Evolutionary conservation across 1,139 yeast genomes (phyloP).

Genomic region (Geotrichum europaeum): DNA sequence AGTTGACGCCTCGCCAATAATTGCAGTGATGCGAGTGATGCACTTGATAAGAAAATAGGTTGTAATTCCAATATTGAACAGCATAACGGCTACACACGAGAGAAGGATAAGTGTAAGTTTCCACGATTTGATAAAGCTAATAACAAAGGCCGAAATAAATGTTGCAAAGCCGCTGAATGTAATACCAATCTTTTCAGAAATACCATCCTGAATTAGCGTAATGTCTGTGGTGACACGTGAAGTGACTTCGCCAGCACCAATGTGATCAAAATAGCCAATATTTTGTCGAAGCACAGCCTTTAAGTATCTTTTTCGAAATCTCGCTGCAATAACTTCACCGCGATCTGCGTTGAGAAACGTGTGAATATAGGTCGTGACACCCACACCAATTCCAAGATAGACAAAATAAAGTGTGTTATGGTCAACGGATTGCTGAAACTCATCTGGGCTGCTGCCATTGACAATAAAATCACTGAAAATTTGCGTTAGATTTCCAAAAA

Average conservation of each 20-base stretch:
- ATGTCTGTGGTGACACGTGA: slow-evolving; percentile 42
- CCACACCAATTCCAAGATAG: slow-evolving; percentile 38
- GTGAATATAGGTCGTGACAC: slow-evolving; percentile 31
- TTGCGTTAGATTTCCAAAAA: slow-evolving; percentile 38
- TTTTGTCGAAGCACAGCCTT: slow-evolving; percentile 39
- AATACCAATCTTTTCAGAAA: slow-evolving; percentile 41
- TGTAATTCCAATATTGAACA: slow-evolving; percentile 29
- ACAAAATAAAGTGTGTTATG: slow-evolving; percentile 36
- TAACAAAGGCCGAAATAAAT: slow-evolving; percentile 38
- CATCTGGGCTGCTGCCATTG: slow-evolving; percentile 25
- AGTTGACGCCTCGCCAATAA: slow-evolving; percentile 37
- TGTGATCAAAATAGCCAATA: slow-evolving; percentile 41
- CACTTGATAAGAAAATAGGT: slow-evolving; percentile 34
- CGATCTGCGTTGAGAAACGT: slow-evolving; percentile 37
- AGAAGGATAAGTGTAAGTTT: slow-evolving; percentile 37
- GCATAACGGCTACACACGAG: slow-evolving; percentile 35
- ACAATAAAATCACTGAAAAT: slow-evolving; percentile 35
- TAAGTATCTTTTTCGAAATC: slow-evolving; percentile 39
- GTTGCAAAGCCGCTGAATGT: slow-evolving; percentile 37
- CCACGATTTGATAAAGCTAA: slow-evolving; percentile 39
- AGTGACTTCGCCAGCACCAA: slow-evolving; percentile 43
- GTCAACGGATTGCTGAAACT: slow-evolving; percentile 33
- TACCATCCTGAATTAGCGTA: slow-evolving; percentile 41
- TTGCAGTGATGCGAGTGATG: slow-evolving; percentile 29
- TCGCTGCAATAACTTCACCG: slow-evolving; percentile 40